Conservation (phyloP, 1,284 basidiomycete species). For the Lentinus polychrous region DNA sequence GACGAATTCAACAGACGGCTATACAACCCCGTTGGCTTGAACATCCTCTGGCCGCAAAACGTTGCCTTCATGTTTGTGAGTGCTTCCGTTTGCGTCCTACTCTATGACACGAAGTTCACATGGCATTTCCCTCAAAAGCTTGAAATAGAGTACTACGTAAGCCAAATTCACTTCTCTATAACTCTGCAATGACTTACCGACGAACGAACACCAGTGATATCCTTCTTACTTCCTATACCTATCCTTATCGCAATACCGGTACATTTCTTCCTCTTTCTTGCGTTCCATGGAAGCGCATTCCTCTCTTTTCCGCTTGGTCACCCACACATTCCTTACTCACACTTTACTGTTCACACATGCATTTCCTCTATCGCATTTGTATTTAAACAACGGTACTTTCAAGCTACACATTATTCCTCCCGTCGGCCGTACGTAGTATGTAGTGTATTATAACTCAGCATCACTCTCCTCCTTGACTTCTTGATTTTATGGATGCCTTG, state of each 20-base stretch:
- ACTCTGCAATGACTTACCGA: background rate
- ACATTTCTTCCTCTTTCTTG: background rate
- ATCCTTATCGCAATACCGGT: background rate
- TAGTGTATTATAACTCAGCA: conserved; percentile 1
- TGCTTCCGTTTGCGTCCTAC: conserved; percentile 19
- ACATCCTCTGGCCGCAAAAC: conserved; percentile 72
- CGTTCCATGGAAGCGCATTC: background rate
- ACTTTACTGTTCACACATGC: background rate
- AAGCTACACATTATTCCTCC: background rate
- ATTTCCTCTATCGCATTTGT: background rate
- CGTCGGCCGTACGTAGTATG: background rate
- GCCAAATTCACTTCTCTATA: conserved; percentile 13
- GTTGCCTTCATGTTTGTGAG: conserved; percentile 83
- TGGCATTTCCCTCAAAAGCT: conserved; percentile 34
- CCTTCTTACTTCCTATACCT: background rate
- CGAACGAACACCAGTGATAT: background rate
- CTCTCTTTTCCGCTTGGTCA: background rate
- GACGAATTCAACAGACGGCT: conserved; percentile 57
- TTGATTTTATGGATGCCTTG: background rate
- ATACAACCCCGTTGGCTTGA: conserved; percentile 77
- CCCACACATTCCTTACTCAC: conserved; percentile 3
- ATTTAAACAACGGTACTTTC: background rate
- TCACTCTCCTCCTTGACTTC: background rate
- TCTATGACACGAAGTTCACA: conserved; percentile 2
- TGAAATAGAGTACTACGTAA: conserved; percentile 74